A percentile compares a stretch with the other conserved stretches of the same genome.
Evolutionary conservation across 768 basidiomycete genomes (phyloP).

Genomic region (Leccinellum luteum): DNA sequence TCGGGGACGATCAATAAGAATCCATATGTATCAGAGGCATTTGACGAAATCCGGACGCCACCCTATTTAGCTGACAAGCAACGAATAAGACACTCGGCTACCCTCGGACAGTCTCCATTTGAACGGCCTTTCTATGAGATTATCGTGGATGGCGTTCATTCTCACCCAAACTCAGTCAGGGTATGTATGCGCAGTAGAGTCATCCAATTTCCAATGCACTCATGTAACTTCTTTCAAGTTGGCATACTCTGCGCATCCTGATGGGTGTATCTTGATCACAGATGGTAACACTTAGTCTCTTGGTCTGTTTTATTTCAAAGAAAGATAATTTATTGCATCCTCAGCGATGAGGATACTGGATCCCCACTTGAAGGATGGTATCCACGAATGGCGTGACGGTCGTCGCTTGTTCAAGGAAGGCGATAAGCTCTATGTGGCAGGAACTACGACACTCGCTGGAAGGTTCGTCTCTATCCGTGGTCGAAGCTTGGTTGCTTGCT

Average conservation of each 20-base stretch:
- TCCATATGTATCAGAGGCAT: slow-evolving; percentile 53
- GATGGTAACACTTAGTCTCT: slow-evolving; percentile 71
- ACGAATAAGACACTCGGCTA: slow-evolving; percentile 28
- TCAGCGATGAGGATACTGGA: slow-evolving; percentile 85
- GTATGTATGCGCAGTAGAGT: slow-evolving; percentile 41
- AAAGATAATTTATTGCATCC: not conserved
- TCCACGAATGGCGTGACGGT: slow-evolving; percentile 87
- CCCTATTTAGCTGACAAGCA: slow-evolving; percentile 46
- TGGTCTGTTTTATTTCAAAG: not conserved
- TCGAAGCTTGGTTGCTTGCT: not conserved
- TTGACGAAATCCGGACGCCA: slow-evolving; percentile 56
- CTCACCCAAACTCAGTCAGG: slow-evolving; percentile 85
- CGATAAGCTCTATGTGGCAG: slow-evolving; percentile 75
- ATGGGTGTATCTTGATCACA: slow-evolving; percentile 86
- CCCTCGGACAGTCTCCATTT: slow-evolving; percentile 46
- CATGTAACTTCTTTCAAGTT: slow-evolving; percentile 41
- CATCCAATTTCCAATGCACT: not conserved
- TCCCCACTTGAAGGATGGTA: slow-evolving; percentile 77
- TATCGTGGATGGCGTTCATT: slow-evolving; percentile 90
- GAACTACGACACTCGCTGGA: slow-evolving; percentile 85
- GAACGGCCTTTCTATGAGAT: slow-evolving; percentile 82
- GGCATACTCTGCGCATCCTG: slow-evolving; percentile 79
- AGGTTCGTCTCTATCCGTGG: slow-evolving; percentile 46
- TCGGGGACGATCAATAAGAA: slow-evolving; percentile 14
- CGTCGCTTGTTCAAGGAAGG: slow-evolving; percentile 80